Conservation (phyloP, 176 grass and related monocot genomes). For the Raddia distichophylla region DNA sequence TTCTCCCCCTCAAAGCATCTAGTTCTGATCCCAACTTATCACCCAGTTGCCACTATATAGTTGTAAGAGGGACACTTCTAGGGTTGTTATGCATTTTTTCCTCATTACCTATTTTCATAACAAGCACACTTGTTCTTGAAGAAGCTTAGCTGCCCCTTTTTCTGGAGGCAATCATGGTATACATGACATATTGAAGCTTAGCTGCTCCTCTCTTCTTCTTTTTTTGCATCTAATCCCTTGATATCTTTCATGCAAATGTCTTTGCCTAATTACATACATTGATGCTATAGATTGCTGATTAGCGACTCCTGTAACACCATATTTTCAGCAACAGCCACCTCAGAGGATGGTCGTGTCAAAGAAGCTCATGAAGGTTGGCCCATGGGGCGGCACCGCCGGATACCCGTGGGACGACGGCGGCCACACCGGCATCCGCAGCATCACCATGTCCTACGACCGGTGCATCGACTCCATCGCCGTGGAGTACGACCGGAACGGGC, state of each 20-base stretch:
- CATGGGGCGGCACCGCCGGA: constrained; percentile 51
- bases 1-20: constrained; percentile 11
- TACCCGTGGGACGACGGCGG: constrained; percentile 55
- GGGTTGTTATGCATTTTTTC: constrained; percentile 13
- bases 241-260: neutral
- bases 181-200: neutral
- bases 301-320: neutral
- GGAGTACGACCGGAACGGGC: constrained; percentile 48
- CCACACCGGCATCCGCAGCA: constrained; percentile 46
- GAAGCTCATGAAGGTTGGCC: constrained; percentile 57
- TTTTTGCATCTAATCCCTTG: neutral
- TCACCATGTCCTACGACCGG: constrained; percentile 50
- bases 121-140: constrained; percentile 2
- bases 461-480: constrained; percentile 43
- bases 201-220: no score
- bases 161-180: constrained; percentile 43
- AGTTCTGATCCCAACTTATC: constrained; percentile 36
- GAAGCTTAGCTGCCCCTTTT: neutral
- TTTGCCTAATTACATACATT: neutral
- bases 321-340: neutral
- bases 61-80: neutral
- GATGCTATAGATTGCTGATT: neutral
- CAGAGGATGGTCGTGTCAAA: constrained; percentile 49
- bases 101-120: neutral
- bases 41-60: constrained; percentile 17